Conservation (phyloP, 148 eudicot species). For the Agrostemma githago region DNA sequence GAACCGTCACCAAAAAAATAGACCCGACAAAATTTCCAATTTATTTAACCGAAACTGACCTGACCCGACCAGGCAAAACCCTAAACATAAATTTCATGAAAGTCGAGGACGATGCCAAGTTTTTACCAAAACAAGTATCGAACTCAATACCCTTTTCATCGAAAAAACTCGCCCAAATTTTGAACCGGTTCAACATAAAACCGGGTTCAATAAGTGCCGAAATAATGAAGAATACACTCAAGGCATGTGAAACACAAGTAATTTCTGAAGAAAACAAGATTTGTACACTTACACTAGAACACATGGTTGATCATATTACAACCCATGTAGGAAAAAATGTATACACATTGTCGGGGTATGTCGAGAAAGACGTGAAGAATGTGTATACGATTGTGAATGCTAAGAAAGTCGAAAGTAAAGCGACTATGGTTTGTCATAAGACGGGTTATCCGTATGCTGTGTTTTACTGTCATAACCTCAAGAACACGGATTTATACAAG, state of each 20-base stretch:
- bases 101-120: background rate
- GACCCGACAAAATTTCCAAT: background rate
- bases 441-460: conserved; percentile 4
- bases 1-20: background rate
- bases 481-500: conserved; percentile 2
- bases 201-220: background rate
- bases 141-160: conserved; percentile 1
- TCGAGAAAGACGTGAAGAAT: background rate
- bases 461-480: conserved; percentile 11
- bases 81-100: conserved; percentile 8
- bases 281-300: conserved; percentile 6
- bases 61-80: background rate
- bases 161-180: background rate
- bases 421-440: conserved; percentile 12
- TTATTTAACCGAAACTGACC: conserved; percentile 2
- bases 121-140: background rate
- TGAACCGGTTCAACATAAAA: background rate
- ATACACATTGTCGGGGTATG: background rate
- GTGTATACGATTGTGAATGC: background rate
- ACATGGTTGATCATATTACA: conserved; percentile 10
- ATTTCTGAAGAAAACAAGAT: conserved; percentile 2
- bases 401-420: background rate
- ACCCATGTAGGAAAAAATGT: background rate
- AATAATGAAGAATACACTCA: background rate
- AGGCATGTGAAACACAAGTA: background rate